Conservation (phyloP, 352 stramenopile species). For the Pythium phragmitis region DNA sequence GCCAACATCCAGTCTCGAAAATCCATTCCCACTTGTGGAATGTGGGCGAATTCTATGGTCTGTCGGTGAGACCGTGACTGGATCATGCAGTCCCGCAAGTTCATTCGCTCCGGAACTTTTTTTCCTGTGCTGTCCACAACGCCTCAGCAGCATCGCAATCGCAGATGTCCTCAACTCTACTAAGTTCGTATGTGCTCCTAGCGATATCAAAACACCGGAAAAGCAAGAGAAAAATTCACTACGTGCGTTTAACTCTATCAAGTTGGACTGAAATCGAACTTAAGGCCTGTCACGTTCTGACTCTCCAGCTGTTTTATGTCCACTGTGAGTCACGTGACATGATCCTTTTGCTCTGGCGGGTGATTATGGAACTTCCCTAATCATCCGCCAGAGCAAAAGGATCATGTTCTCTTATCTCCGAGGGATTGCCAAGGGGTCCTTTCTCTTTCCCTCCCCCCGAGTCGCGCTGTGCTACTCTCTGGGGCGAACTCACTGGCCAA, state of each 20-base stretch:
- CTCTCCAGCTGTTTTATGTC: neutral
- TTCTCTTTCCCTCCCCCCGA: no score
- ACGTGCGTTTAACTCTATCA: neutral
- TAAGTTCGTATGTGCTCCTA: neutral
- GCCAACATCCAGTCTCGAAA: no score
- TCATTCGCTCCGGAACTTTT: neutral
- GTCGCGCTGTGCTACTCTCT: no score
- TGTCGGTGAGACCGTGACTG: no score
- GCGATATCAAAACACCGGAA: neutral
- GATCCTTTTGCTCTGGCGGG: neutral
- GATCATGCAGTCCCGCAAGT: neutral
- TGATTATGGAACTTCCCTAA: conserved; percentile 1
- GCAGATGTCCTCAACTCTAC: no score
- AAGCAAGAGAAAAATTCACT: neutral
- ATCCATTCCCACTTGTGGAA: no score
- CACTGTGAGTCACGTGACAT: neutral
- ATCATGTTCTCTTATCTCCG: neutral
- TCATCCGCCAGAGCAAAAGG: neutral
- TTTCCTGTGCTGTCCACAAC: no score
- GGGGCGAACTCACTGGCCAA: no score
- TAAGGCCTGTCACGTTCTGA: neutral
- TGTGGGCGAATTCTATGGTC: no score
- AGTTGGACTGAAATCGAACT: neutral
- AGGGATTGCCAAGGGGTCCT: no score
- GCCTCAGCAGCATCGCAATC: no score